phyloP scores from a whole-genome alignment of 2,329 filamentous ascomycete genomes.

The Cytospora chrysosperma region DNA sequence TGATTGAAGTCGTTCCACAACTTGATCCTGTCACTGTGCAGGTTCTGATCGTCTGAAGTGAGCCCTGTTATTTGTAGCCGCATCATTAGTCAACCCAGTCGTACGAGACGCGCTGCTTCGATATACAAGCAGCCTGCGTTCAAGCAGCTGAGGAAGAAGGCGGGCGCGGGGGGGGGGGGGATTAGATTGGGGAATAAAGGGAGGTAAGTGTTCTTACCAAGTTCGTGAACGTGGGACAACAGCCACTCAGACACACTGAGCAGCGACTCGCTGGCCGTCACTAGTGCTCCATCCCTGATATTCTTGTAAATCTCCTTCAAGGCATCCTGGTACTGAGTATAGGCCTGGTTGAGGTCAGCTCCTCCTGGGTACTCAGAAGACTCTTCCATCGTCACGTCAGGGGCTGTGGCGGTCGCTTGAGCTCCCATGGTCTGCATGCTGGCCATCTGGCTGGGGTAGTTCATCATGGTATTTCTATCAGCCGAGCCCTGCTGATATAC shows the following conservation, averaged over 20 bases:
- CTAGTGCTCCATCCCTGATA: constrained; percentile 55
- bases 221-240: constrained; percentile 52
- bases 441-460: constrained; percentile 49
- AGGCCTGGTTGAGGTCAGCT: constrained; percentile 65
- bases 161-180: too few relatives aligned
- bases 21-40: constrained; percentile 74
- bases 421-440: constrained; percentile 45
- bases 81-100: neutral
- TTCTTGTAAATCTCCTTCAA: constrained; percentile 68
- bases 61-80: constrained; percentile 59
- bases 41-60: constrained; percentile 74
- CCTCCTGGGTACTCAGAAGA: constrained; percentile 54
- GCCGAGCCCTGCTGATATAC: constrained; percentile 66
- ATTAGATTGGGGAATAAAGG: neutral
- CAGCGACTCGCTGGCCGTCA: constrained; percentile 52
- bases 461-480: constrained; percentile 53
- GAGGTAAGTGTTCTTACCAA: constrained; percentile 46
- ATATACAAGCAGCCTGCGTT: neutral
- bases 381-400: constrained; percentile 54
- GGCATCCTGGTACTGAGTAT: constrained; percentile 62
- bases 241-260: constrained; percentile 56
- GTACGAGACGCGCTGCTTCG: neutral
- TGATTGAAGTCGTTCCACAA: constrained; percentile 95
- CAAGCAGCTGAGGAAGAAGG: neutral
- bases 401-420: constrained; percentile 39